These are phyloP conservation scores for Sanghuangporus weigelae DNA, from an alignment of 1,284 basidiomycete genomes.

Conservation along the genomic window DNA sequence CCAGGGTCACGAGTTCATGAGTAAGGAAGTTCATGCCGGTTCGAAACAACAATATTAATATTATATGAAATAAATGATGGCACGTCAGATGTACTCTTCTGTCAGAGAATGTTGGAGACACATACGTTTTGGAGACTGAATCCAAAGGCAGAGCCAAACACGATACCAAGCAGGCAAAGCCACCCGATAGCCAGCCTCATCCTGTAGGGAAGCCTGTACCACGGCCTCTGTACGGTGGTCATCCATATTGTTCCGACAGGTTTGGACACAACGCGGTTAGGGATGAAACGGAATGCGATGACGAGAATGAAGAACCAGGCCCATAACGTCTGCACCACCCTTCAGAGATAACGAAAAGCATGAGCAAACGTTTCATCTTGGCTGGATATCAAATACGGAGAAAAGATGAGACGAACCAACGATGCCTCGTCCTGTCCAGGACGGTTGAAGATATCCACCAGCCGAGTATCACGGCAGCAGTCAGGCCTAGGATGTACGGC, in stretches of 20 bases:
- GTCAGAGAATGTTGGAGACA: slow-evolving; percentile 6
- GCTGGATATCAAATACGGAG: slow-evolving; percentile 18
- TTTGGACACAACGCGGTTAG: slow-evolving; percentile 56
- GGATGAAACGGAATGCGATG: slow-evolving; percentile 77
- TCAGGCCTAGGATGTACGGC: slow-evolving; percentile 41
- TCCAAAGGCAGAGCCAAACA: slow-evolving; percentile 81
- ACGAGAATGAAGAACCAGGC: slow-evolving; percentile 75
- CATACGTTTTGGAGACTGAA: slow-evolving; percentile 57
- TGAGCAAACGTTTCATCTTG: slow-evolving; percentile 5
- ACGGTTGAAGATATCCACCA: slow-evolving; percentile 80
- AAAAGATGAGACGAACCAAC: slow-evolving; percentile 46
- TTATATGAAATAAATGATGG: background rate
- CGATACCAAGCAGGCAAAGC: slow-evolving; percentile 65
- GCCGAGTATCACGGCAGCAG: slow-evolving; percentile 59
- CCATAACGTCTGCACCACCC: slow-evolving; percentile 75
- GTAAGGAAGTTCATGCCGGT: background rate
- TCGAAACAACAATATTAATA: background rate
- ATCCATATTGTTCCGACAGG: slow-evolving; percentile 66
- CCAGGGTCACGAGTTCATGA: background rate
- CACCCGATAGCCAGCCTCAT: slow-evolving; percentile 63
- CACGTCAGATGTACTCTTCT: background rate
- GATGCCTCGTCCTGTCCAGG: slow-evolving; percentile 59
- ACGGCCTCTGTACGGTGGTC: slow-evolving; percentile 60
- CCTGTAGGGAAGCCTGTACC: slow-evolving; percentile 56
- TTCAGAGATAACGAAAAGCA: slow-evolving; percentile 21